phyloP scores from a whole-genome alignment of 2,329 filamentous ascomycete species.

The Fusarium devonianum region DNA sequence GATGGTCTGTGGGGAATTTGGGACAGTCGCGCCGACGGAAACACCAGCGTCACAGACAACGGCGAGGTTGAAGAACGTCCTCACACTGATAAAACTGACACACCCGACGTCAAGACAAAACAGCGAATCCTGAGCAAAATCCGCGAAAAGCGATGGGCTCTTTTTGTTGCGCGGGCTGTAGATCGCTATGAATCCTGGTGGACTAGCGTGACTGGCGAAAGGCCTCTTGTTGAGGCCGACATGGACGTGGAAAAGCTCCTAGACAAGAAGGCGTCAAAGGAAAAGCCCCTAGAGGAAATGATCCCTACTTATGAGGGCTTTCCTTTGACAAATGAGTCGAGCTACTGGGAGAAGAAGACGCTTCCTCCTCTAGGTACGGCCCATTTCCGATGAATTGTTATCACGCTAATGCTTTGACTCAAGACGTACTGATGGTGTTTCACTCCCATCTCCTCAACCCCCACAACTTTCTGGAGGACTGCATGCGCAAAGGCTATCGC shows the following conservation, averaged over 20 bases:
- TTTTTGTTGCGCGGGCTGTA: conserved; percentile 69
- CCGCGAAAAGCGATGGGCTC: conserved; percentile 71
- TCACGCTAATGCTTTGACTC: conserved; percentile 7
- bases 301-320: conserved; percentile 21
- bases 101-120: conserved; percentile 36
- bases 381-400: accelerated
- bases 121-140: conserved; percentile 54
- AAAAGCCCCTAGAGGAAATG: no score
- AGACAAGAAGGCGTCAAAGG: no score
- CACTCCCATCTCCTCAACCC: conserved; percentile 77
- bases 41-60: conserved; percentile 11
- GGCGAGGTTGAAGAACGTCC: conserved; percentile 23
- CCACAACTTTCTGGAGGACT: conserved; percentile 51
- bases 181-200: conserved; percentile 71
- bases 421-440: conserved; percentile 76
- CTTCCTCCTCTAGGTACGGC: conserved; percentile 37
- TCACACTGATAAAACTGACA: conserved; percentile 3
- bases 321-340: not conserved
- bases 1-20: conserved; percentile 68
- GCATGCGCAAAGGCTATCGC: conserved; percentile 25
- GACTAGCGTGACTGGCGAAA: conserved; percentile 30
- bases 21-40: conserved; percentile 49
- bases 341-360: conserved; percentile 25
- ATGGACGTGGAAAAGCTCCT: conserved; percentile 8
- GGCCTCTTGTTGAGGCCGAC: conserved; percentile 14